Evolutionary conservation across 176 grass and related monocot species (phyloP).

Genomic region (maize (Zea mays)): DNA sequence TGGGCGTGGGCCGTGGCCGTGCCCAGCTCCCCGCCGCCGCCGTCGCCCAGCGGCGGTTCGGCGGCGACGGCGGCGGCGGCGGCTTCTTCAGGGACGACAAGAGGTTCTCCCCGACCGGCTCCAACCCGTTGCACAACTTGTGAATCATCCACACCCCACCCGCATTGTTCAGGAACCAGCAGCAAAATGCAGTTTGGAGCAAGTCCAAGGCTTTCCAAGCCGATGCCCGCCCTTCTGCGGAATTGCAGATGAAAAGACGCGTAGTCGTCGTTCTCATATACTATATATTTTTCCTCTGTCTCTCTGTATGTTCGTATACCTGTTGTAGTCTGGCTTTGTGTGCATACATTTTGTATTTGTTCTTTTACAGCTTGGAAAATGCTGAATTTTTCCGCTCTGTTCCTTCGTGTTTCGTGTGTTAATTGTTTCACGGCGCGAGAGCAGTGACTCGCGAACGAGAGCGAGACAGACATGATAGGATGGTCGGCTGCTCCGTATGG

Average conservation of each 20-base stretch:
- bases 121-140: constrained; percentile 75
- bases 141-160: not conserved
- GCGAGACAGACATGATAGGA: no score
- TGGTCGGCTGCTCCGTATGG: no score
- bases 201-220: not conserved
- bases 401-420: not conserved
- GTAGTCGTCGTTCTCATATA: not conserved
- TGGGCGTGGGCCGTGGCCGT: not conserved
- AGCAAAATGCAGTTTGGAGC: not conserved
- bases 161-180: not conserved
- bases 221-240: not conserved
- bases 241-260: not conserved
- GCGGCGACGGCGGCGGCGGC: constrained; percentile 4
- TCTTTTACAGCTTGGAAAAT: not conserved
- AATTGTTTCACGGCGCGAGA: not conserved
- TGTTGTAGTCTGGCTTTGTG: not conserved
- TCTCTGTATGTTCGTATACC: not conserved
- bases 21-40: constrained; percentile 13
- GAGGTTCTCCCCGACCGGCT: constrained; percentile 70
- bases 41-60: constrained; percentile 40
- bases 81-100: constrained; percentile 52
- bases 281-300: not conserved
- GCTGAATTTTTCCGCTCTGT: not conserved
- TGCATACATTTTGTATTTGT: constrained; percentile 8
- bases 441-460: no score